Evolutionary conservation across 345 rosid genomes (phyloP), one percentile per base, ranked within the genome.

Genomic region (Theobroma cacao): DNA sequence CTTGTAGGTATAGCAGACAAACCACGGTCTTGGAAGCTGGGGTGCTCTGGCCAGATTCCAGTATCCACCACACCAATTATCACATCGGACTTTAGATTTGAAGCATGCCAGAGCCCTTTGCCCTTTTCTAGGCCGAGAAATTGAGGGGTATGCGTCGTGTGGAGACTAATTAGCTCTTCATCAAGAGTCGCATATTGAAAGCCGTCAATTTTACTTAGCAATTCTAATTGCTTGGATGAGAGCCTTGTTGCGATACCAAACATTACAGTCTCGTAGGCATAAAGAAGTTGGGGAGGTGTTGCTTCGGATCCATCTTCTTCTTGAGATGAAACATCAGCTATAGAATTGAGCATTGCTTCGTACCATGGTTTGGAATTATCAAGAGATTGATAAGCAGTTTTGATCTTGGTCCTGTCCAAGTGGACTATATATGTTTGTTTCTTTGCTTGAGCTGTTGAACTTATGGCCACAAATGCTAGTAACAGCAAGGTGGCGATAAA

Each of bases 21-120:
- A 75, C 90, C 93, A 0, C 73, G 50, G 80, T 94, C 98, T 4
- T 74, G 85, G 78, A 94, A 92, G 78, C 91, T 89, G 61, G 80
- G 83, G 72, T 91, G 95, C 63, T 92, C 98, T 0, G 98, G 98
- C 84, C 95, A 90, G 79, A 94, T 89, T 69, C 97, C 98, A 0
- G 91, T 89, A 74, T 92, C 94, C 4, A 91, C 82, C 52, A 93
- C 45, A 5, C 97, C 98, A 5, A 94, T 66, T 63, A 94, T 90
- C 28, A 90, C 89, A 47, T 94, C 91, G 0, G 87, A 81, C 59
- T 87, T 81, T 68, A 90, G 62, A 65, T 79, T 87, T 1, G 83
- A 60, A 41, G 68, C 17, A 73, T 70, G 71, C 95, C 93, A 94
- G 3, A 94, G 84, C 3, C 93, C 95, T 62, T 78, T 31, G 52